Evolutionary conservation across 345 rosid species (phyloP), one percentile per base, ranked within the genome.

Genomic region (Hirschfeldia incana): DNA sequence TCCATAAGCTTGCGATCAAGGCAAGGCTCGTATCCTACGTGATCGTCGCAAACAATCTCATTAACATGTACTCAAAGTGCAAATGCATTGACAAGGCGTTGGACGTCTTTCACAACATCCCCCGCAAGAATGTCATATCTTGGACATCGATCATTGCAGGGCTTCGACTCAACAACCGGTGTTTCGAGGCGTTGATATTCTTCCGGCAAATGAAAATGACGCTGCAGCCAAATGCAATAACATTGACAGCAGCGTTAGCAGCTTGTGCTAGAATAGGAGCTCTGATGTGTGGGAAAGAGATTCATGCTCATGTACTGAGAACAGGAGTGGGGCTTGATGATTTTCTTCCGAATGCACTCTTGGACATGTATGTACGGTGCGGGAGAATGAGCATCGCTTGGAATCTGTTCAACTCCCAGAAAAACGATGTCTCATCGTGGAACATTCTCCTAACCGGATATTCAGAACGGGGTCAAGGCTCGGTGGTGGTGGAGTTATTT

Each of bases 51-150:
- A 91, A 90, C 85, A 82, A 89, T 2, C 86, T 91, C 65, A 80
- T 93, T 8, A 91, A 90, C 78, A 91, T 93, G 98, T 93, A 91
- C 81, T 91, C 97, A 51, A 93, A 93, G 84, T 87, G 92, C 81
- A 90, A 89, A 67, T 76, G 78, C 83, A 85, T 88, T 15, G 91
- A 93, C 51, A 83, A 82, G 77, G 94, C 94, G 27, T 62, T 84
- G 66, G 93, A 84, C 70, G 89, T 90, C 70, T 93, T 93, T 76
- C 83, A 89, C 76, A 67, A 63, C 68, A 89, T 89, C 74, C 89
- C 86, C 0, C 72, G 82, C 69, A 93, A 90, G 85, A 85, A 93
- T 82, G 92, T 89, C 49, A 89, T 91, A 78, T 90, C 98, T 51
- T 93, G 98, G 95, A 93, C 94, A 61, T 84, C 94, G 4, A 83